Base-by-base conservation (phyloP, 208 protist species). In the Trypanosomatidae sp. region DNA sequence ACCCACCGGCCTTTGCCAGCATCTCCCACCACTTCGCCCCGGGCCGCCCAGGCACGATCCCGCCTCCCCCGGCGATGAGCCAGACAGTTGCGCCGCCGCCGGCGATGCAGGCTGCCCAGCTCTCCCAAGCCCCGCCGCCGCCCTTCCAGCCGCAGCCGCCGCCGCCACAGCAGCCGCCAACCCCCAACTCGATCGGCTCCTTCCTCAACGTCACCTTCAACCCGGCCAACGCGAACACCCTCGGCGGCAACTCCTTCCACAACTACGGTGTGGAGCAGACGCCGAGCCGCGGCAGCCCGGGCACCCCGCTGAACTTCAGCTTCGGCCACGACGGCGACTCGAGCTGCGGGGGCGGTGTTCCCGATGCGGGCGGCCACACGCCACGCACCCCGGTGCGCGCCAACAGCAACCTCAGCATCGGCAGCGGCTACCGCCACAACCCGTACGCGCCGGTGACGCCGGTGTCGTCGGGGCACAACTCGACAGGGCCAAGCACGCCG, bases 381-480 rank as follows among this genome's bases (percentile, higher is more conserved):
- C 75, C 70, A 2, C 56, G 55, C 8, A 82, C 83, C 12, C 83
- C 80, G 36, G 77, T 79, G 43, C 77, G 73, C 28, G 71, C 62
- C n/a, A 76, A 62, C 65, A 85, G 85, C 66, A 89, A 77, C 58
- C 62, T 84, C 25, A 88, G 80, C 71, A 69, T 68, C 49, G 78
- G 69, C 41, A 73, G 81, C 44, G 81, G 72, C 59, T 91, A 91
- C 77, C 80, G 87, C 2, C 87, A 91, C 76, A 91, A 91, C 82
- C 87, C 87, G 1, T 91, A 91, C 73, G 86, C 84, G 4, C 83
- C 84, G 1, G 71, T 91, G 3, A 91, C 86, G 28, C 86, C 86
- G 33, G 62, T 91, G 19, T 85, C 76, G 8, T 82, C 79, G 1
- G 36, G 13, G 25, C 62, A 55, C 43, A 79, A 71, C 68, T 77